A percentile compares a stretch with the other conserved stretches of the same genome.
Evolutionary conservation across 352 stramenopile species (phyloP).

Genomic region (Phytophthora sp.): DNA sequence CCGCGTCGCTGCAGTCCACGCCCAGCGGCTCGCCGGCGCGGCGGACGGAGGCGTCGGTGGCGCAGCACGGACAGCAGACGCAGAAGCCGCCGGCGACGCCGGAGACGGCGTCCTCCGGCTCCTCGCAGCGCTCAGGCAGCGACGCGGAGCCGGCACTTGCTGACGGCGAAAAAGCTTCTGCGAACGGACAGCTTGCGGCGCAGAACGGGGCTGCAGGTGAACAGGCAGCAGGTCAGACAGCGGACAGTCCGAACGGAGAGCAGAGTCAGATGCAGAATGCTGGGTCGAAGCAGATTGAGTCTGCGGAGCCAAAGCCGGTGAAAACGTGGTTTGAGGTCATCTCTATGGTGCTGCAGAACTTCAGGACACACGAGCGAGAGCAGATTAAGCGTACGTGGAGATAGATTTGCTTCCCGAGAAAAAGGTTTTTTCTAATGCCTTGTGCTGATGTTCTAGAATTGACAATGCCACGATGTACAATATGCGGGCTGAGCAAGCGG

Average conservation of each 20-base stretch:
- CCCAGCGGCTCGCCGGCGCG: not conserved
- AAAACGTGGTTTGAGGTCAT: conserved; percentile 45
- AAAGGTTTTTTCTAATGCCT: not conserved
- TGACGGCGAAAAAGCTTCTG: conserved; percentile 15
- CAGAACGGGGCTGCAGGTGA: not conserved
- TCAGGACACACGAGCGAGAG: conserved; percentile 29
- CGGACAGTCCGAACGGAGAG: too few relatives aligned
- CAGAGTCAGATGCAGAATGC: too few relatives aligned
- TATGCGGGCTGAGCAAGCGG: conserved; percentile 14
- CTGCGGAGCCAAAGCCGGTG: not conserved
- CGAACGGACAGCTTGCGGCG: too few relatives aligned
- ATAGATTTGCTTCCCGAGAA: not conserved
- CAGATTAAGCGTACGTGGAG: conserved; percentile 32
- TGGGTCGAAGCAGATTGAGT: not conserved
- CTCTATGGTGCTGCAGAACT: conserved; percentile 33
- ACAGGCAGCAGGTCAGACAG: not conserved
- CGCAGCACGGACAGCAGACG: not conserved
- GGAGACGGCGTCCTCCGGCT: conserved; percentile 2
- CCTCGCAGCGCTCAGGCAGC: conserved; percentile 8
- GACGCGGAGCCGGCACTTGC: not conserved
- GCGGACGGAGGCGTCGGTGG: not conserved
- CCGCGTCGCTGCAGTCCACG: not conserved
- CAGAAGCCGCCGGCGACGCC: not conserved
- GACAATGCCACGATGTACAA: conserved; percentile 24
- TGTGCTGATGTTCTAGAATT: conserved; percentile 20